A percentile compares a stretch with the other conserved stretches of the same genome.
Conservation (phyloP, 768 basidiomycete genomes). For the Lactarius sp. region DNA sequence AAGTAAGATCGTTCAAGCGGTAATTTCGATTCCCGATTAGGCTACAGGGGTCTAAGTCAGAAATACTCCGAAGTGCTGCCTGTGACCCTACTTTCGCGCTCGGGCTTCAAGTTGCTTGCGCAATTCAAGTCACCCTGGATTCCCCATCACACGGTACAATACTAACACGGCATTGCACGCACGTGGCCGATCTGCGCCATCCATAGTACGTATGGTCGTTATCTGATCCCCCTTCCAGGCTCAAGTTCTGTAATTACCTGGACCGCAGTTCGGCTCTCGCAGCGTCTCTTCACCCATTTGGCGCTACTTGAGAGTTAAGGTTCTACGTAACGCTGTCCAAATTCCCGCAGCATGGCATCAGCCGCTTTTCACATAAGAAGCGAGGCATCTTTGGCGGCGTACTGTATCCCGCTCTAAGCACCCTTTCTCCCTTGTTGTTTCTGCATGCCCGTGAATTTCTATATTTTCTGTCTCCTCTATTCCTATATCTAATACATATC, state of each 20-base stretch:
- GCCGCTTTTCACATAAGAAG: conserved; percentile 8
- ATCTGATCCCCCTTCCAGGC: background rate
- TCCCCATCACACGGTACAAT: background rate
- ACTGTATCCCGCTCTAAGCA: background rate
- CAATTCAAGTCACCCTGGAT: background rate
- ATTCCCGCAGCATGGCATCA: background rate
- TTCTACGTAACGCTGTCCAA: conserved; percentile 7
- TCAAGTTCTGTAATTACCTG: background rate
- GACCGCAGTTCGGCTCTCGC: background rate
- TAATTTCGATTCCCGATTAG: no score
- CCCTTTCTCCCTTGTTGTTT: background rate
- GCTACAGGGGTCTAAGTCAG: no score
- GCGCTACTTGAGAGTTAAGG: background rate
- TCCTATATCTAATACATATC: background rate
- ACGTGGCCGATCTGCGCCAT: background rate
- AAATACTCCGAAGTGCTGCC: no score
- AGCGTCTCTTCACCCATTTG: background rate
- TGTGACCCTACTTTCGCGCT: no score
- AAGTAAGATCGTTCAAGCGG: no score
- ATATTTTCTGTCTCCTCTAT: background rate
- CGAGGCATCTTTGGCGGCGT: no score
- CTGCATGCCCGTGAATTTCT: conserved; percentile 3
- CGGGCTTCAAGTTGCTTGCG: background rate
- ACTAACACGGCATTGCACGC: background rate
- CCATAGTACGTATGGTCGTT: background rate